Percentiles rank a stretch among this genome's conserved stretches.
Evolutionary conservation across 2,329 filamentous ascomycete genomes (phyloP).

Genomic region (Atkinsonella hypoxylon): DNA sequence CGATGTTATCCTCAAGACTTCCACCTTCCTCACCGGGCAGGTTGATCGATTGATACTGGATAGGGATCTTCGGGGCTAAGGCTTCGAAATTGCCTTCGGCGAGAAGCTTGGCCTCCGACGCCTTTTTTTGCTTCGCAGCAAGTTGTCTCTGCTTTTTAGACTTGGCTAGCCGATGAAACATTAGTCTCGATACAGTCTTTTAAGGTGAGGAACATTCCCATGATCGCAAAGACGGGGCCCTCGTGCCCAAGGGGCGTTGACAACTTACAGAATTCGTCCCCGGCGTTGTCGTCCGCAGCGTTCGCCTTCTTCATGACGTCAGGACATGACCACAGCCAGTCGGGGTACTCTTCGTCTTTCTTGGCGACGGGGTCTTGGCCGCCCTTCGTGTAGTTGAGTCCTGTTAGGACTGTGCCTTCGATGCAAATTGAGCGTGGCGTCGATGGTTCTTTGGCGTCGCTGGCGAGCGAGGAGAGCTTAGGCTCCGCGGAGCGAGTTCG

Average conservation of each 20-base stretch:
- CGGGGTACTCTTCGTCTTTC: slow-evolving; percentile 65
- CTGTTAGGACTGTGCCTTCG: slow-evolving; percentile 58
- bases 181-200: not conserved
- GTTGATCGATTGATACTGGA: slow-evolving; percentile 70
- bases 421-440: slow-evolving; percentile 39
- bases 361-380: slow-evolving; percentile 61
- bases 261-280: slow-evolving; percentile 68
- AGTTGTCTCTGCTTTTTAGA: slow-evolving; percentile 68
- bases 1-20: slow-evolving; percentile 31
- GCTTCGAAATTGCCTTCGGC: slow-evolving; percentile 54
- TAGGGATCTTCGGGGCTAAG: slow-evolving; percentile 55
- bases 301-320: slow-evolving; percentile 45
- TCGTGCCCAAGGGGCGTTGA: too few species aligned
- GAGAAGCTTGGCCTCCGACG: slow-evolving; percentile 45
- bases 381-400: slow-evolving; percentile 68
- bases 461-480: slow-evolving; percentile 23
- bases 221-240: not conserved
- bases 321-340: slow-evolving; percentile 68
- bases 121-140: slow-evolving; percentile 52
- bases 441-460: slow-evolving; percentile 17
- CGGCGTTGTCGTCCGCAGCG: slow-evolving; percentile 41
- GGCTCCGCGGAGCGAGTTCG: slow-evolving; percentile 25
- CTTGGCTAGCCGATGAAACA: slow-evolving; percentile 45
- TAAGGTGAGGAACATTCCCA: not conserved
- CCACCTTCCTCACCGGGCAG: slow-evolving; percentile 40